Evolutionary conservation across 1,284 basidiomycete genomes (phyloP), one percentile per base, ranked within the genome.

Genomic region (Leccinum glutinopallens): DNA sequence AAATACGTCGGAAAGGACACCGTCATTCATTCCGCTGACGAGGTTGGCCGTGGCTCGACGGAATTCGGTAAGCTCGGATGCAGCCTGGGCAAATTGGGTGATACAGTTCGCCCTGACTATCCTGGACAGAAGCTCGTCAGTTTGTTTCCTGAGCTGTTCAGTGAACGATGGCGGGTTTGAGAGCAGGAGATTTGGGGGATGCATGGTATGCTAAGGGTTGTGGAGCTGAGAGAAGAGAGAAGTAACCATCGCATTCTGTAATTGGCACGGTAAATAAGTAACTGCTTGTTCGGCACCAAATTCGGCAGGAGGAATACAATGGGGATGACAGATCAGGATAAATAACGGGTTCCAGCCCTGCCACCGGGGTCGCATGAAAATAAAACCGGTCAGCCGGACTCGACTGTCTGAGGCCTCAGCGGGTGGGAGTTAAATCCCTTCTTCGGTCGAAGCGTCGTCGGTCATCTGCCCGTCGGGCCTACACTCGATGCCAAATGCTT

Each of bases 401-500:
- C 8, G 41, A 41, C 15, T 22, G 15, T 41, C 41, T 41, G 17
- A 41, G 41, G 41, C n/a, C 6, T 6, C 13, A 41, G 7, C 7
- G 41, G 17, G 17, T n/a, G 8, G 7, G n/a, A n/a, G 17, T 43
- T 22, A 19, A 10, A 49, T 49, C 12, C 10, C 46, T 22, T 49
- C 13, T 8, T 15, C 46, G 13, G 49, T 53, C 49, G 41, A 54
- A 37, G 62, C 60, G 10, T 69, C 60, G 10, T 69, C 64, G 4
- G 58, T 46, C 10, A 59, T n/a, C 60, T 69, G 70, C 54, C 68
- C n/a, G n/a, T n/a, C 65, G 39, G 49, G 10, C 12, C 66, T 61
- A 61, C 66, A 65, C 5, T 70, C 72, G 32, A 86, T 69, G 33
- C 84, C 81, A 68, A 88, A 88, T 39, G 86, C 86, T 69, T 83